Evolutionary conservation across 2,329 filamentous ascomycete species (phyloP), one percentile per base, ranked within the genome.

Genomic region (Colletotrichum tamarilloi): DNA sequence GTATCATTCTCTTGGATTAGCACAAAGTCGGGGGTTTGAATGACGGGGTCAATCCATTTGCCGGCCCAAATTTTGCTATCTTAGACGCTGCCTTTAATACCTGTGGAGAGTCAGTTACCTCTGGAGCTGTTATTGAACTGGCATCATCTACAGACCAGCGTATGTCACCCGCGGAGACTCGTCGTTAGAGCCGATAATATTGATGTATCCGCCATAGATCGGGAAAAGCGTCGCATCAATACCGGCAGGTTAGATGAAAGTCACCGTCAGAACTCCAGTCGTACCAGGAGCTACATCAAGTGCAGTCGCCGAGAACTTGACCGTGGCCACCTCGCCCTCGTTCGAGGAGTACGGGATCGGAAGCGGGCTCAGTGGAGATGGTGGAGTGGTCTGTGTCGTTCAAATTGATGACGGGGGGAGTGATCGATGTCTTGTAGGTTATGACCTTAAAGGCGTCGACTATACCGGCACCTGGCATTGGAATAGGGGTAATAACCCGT

Each of bases 321-420:
- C 75, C 0, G 80, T 81, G 8, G 87, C 87, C 49, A 82, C 81
- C 9, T 80, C 79, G 14, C 79, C 76, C 0, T 82, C 78, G 8
- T 84, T 78, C 8, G 28, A 53, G 53, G 57, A 77, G 67, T 62
- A 76, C 56, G 0, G 67, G 24, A n/a, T 16, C 19, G 1, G 35
- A 42, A 42, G 5, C 35, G 5, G 35, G 14, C 78, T 78, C 0
- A 86, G 84, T 57, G 81, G 81, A 56, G 81, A 86, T 85, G 2
- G 89, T 89, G 5, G 84, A 80, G 82, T 92, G 78, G 74, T 88
- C 87, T 0, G 89, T 91, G 78, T 92, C 91, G 77, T 92, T 92
- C 80, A 92, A 91, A 6, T 88, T 86, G 22, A 93, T 80, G 78
- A 86, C 88, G 8, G 87, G 87, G 4, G 85, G 86, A 74, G 78